Evolutionary conservation across 805 yeast genomes (phyloP).

Genomic region (Cyberlindnera veronae): DNA sequence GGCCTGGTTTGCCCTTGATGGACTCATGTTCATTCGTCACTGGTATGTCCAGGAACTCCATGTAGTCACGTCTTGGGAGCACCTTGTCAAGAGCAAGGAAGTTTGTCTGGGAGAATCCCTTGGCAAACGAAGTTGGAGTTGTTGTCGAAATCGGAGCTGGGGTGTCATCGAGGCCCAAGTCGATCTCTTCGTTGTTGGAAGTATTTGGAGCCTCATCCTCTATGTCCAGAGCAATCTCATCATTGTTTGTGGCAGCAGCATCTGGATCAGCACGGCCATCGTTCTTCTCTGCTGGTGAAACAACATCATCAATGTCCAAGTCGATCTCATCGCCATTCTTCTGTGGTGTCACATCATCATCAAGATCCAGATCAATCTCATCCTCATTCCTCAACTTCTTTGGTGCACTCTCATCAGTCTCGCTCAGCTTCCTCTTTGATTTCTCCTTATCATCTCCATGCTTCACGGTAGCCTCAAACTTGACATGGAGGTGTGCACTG

Average conservation of each 20-base stretch:
- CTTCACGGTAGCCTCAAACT: constrained; percentile 53
- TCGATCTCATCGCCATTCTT: constrained; percentile 28
- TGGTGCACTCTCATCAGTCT: neutral
- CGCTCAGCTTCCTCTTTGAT: constrained; percentile 15
- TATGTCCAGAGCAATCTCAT: neutral
- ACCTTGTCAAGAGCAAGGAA: constrained; percentile 88
- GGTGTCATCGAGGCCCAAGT: neutral
- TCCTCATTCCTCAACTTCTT: constrained; percentile 17
- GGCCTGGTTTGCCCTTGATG: neutral
- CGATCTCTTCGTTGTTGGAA: neutral
- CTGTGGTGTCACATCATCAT: constrained; percentile 4
- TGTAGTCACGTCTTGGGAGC: constrained; percentile 55
- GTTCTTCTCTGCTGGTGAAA: constrained; percentile 16
- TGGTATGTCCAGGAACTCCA: constrained; percentile 49
- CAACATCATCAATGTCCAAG: constrained; percentile 25
- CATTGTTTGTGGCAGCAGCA: neutral
- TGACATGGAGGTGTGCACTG: constrained; percentile 84
- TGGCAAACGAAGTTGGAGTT: constrained; percentile 1
- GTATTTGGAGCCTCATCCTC: neutral
- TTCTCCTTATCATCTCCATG: constrained; percentile 26
- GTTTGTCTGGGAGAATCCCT: constrained; percentile 32
- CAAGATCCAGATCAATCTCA: constrained; percentile 28
- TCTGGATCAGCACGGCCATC: constrained; percentile 35
- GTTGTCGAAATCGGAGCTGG: neutral
- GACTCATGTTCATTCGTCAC: constrained; percentile 26